Evolutionary conservation across 1,284 basidiomycete genomes (phyloP).

Genomic region (Athelia sp.): DNA sequence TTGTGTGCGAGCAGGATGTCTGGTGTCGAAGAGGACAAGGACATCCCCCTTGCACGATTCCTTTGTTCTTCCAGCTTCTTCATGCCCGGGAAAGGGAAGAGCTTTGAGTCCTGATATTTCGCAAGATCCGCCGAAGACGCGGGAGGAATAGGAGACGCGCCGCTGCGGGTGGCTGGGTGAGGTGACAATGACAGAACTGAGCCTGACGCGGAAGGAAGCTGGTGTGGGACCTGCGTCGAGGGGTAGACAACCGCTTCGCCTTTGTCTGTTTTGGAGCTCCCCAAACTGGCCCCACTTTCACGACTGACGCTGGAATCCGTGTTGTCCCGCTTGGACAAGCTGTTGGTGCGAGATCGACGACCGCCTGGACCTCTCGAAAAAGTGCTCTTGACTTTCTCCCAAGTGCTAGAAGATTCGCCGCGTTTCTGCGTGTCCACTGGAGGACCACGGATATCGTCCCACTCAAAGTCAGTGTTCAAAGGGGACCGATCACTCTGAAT

Average conservation of each 20-base stretch:
- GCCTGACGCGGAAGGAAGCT: constrained; percentile 59
- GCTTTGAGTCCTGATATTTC: constrained; percentile 72
- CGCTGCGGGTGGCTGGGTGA: constrained; percentile 46
- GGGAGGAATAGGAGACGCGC: constrained; percentile 66
- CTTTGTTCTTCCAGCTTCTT: constrained; percentile 70
- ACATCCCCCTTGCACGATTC: constrained; percentile 47
- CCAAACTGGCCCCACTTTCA: constrained; percentile 69
- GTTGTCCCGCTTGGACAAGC: constrained; percentile 53
- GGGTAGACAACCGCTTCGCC: constrained; percentile 34
- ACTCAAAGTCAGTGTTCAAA: constrained; percentile 47
- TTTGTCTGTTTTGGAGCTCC: constrained; percentile 52
- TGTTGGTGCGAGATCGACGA: constrained; percentile 73
- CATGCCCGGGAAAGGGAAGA: constrained; percentile 88
- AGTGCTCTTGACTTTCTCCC: constrained; percentile 63
- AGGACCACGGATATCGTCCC: constrained; percentile 45
- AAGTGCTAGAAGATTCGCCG: constrained; percentile 47
- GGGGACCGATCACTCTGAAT: constrained; percentile 50
- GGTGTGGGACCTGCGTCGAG: constrained; percentile 40
- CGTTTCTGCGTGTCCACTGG: constrained; percentile 50
- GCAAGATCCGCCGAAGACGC: constrained; percentile 54
- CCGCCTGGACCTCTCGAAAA: constrained; percentile 61
- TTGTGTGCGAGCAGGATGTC: constrained; percentile 48
- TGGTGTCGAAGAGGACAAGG: constrained; percentile 55
- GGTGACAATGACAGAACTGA: constrained; percentile 57
- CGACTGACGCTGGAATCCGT: constrained; percentile 68